Evolutionary conservation across 306 rosid species (phyloP).

Genomic region (Quercus suber): DNA sequence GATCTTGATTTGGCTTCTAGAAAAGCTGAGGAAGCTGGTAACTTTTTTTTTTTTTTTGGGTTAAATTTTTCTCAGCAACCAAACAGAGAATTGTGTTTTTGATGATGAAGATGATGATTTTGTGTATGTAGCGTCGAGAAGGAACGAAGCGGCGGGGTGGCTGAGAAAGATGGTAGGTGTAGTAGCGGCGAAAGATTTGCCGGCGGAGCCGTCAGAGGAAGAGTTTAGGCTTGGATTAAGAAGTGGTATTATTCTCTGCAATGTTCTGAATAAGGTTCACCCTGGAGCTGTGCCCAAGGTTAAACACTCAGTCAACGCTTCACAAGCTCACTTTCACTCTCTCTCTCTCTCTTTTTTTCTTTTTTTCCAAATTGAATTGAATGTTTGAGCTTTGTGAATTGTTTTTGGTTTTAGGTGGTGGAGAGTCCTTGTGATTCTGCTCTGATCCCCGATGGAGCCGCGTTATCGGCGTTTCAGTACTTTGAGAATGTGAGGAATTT

Average conservation of each 20-base stretch:
- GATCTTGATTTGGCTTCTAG: slow-evolving; percentile 82
- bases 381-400: neutral
- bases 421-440: slow-evolving; percentile 88
- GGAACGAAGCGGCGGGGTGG: slow-evolving; percentile 97
- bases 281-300: slow-evolving; percentile 89
- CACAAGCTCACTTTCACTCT: neutral
- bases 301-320: neutral
- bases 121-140: slow-evolving; percentile 63
- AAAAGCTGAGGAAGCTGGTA: slow-evolving; percentile 91
- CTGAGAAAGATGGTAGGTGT: slow-evolving; percentile 91
- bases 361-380: neutral
- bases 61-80: neutral
- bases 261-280: slow-evolving; percentile 78
- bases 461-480: slow-evolving; percentile 88
- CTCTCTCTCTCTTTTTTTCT: neutral
- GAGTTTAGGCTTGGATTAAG: slow-evolving; percentile 93
- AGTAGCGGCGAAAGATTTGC: slow-evolving; percentile 93
- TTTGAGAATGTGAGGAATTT: slow-evolving; percentile 94
- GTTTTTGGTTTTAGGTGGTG: slow-evolving; percentile 59
- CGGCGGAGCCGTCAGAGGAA: slow-evolving; percentile 97
- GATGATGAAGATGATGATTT: neutral
- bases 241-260: slow-evolving; percentile 92
- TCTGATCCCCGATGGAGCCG: slow-evolving; percentile 79
- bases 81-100: too few species aligned
- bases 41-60: neutral